Conservation (phyloP, 176 grass and related monocot species). For the Lolium rigidum region DNA sequence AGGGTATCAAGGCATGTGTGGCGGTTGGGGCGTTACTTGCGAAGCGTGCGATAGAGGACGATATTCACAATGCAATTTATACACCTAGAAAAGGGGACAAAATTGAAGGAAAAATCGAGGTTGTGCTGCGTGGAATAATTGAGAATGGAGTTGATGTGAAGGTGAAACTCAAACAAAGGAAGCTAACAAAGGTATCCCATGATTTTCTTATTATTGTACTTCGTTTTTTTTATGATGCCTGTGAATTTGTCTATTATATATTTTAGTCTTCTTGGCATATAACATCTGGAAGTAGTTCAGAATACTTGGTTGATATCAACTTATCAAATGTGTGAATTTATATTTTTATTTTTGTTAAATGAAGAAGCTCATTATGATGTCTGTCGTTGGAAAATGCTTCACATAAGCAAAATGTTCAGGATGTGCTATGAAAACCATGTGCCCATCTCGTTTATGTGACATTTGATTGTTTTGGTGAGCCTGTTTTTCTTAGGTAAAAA, state of each 20-base stretch:
- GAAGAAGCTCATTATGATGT: background rate
- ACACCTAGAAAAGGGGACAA: conserved; percentile 79
- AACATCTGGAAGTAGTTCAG: too few species aligned
- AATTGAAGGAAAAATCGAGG: conserved; percentile 76
- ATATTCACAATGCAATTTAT: conserved; percentile 75
- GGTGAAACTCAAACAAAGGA: conserved; percentile 75
- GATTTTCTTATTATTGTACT: background rate
- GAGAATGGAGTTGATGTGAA: conserved; percentile 78
- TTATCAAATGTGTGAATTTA: too few species aligned
- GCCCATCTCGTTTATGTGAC: background rate
- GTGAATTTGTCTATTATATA: background rate
- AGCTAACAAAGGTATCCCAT: conserved; percentile 43
- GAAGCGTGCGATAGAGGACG: conserved; percentile 68
- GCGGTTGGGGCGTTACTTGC: conserved; percentile 67
- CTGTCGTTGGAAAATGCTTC: background rate
- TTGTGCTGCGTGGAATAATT: conserved; percentile 58
- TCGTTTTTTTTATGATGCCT: conserved; percentile 1
- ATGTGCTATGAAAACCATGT: conserved; percentile 13
- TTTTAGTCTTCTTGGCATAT: too few species aligned
- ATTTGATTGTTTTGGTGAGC: background rate
- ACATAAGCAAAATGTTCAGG: too few species aligned
- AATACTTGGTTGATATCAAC: conserved; percentile 17
- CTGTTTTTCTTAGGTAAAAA: background rate
- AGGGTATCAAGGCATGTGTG: conserved; percentile 64
- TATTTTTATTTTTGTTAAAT: background rate